Percentiles rank a stretch among this genome's conserved stretches.
Conservation (phyloP, 1,139 yeast genomes). For the Candida tropicalis region DNA sequence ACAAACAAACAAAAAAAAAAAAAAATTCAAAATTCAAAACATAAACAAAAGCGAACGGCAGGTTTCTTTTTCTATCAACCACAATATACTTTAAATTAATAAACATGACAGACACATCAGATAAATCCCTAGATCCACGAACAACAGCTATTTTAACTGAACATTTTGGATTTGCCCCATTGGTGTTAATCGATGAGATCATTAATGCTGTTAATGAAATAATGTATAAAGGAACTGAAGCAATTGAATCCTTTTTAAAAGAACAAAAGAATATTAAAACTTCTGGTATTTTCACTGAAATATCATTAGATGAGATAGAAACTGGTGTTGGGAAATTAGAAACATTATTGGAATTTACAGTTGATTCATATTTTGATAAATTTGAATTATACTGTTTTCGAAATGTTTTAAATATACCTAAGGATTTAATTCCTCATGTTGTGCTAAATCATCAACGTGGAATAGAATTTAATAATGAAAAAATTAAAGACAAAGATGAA, state of each 20-base stretch:
- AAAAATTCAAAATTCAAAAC: no score
- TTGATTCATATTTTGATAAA: slow-evolving; percentile 86
- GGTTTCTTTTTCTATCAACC: no score
- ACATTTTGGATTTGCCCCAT: slow-evolving; percentile 84
- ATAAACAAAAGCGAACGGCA: no score
- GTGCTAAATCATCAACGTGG: slow-evolving; percentile 69
- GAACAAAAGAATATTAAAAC: slow-evolving; percentile 29
- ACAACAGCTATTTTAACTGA: slow-evolving; percentile 56
- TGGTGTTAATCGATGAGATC: slow-evolving; percentile 84
- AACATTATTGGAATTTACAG: slow-evolving; percentile 70
- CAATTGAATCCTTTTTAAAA: slow-evolving; percentile 67
- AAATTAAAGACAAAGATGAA: slow-evolving; percentile 20
- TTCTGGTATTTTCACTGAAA: slow-evolving; percentile 20
- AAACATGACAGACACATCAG: slow-evolving; percentile 6
- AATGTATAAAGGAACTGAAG: slow-evolving; percentile 80
- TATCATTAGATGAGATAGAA: slow-evolving; percentile 55
- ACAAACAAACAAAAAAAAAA: no score
- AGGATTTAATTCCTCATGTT: slow-evolving; percentile 65
- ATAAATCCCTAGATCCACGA: slow-evolving; percentile 13
- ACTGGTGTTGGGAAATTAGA: slow-evolving; percentile 82
- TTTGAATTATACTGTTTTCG: slow-evolving; percentile 81
- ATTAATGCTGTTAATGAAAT: slow-evolving; percentile 87
- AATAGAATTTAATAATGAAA: slow-evolving; percentile 34
- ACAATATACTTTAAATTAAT: no score
- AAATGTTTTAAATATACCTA: slow-evolving; percentile 74